Percentiles rank a stretch among this genome's conserved stretches.
Conservation (phyloP, 352 stramenopile genomes). For the Phytophthora sp. region DNA sequence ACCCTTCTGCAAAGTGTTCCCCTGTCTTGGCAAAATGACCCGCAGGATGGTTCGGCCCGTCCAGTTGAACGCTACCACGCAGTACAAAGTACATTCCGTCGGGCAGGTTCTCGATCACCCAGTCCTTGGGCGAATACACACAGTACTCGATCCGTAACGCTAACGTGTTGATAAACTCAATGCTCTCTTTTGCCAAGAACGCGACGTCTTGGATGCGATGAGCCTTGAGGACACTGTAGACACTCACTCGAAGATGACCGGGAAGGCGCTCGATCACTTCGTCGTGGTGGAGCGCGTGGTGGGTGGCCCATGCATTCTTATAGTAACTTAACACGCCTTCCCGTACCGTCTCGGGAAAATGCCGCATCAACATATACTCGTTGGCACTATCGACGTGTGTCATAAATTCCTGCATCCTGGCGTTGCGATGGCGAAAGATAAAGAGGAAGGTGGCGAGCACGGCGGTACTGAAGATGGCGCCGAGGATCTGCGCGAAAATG, state of each 20-base stretch:
- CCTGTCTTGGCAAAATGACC: conserved; percentile 47
- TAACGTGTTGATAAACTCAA: conserved; percentile 78
- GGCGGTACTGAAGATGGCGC: conserved; percentile 70
- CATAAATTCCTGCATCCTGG: conserved; percentile 69
- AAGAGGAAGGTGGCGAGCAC: conserved; percentile 78
- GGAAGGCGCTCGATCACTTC: conserved; percentile 58
- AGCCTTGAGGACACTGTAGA: conserved; percentile 59
- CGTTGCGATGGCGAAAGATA: conserved; percentile 69
- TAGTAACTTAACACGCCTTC: conserved; percentile 66
- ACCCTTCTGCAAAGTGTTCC: conserved; percentile 63
- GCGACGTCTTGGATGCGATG: conserved; percentile 67
- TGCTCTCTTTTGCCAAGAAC: conserved; percentile 67
- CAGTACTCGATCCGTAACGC: conserved; percentile 53
- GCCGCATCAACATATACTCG: conserved; percentile 73
- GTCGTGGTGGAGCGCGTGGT: conserved; percentile 53
- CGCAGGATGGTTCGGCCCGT: conserved; percentile 39
- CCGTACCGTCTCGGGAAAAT: conserved; percentile 66
- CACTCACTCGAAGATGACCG: conserved; percentile 60
- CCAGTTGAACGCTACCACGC: conserved; percentile 56
- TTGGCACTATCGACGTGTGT: conserved; percentile 71
- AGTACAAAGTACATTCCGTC: conserved; percentile 77
- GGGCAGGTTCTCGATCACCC: conserved; percentile 70
- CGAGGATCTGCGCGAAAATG: conserved; percentile 63
- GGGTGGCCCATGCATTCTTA: conserved; percentile 62
- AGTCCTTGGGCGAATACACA: conserved; percentile 72